A percentile compares a stretch with the other conserved stretches of the same genome.
phyloP scores from a whole-genome alignment of 208 protist species.

The Trypanosoma mega region DNA sequence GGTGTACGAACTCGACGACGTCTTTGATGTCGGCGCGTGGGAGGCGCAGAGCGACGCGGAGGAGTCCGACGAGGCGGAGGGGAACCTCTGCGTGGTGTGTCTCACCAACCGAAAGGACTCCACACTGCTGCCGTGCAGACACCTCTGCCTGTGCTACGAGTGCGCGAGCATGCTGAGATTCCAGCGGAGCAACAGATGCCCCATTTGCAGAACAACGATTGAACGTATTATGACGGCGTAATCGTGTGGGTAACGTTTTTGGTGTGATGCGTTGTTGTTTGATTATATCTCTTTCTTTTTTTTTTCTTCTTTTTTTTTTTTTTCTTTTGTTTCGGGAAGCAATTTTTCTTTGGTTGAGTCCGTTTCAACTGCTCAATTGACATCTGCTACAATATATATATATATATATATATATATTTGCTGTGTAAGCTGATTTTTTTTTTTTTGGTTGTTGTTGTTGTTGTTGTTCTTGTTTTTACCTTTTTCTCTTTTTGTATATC shows the following conservation, averaged over 20 bases:
- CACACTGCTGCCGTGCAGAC: conserved; percentile 90
- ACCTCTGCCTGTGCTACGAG: conserved; percentile 90
- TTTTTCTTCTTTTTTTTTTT: conserved; percentile 10
- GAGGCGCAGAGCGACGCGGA: conserved; percentile 4
- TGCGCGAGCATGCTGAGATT: conserved; percentile 80
- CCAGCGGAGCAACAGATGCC: conserved; percentile 82
- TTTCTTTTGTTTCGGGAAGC: conserved; percentile 13
- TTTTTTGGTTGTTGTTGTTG: no score
- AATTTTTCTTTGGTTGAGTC: no score
- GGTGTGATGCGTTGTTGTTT: not conserved
- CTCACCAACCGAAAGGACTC: conserved; percentile 82
- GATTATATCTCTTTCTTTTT: conserved; percentile 6
- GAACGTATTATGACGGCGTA: conserved; percentile 66
- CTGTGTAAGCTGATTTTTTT: no score
- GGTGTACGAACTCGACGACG: conserved; percentile 79
- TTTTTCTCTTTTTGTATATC: no score
- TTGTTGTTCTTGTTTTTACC: no score
- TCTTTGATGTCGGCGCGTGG: conserved; percentile 60
- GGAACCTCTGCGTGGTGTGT: conserved; percentile 84
- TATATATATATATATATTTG: no score
- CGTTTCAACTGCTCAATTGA: no score
- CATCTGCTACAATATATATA: no score
- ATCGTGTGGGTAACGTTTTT: not conserved
- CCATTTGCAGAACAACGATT: conserved; percentile 84
- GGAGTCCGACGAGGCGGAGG: conserved; percentile 37